These are phyloP conservation scores for Kalmusia sp. DNA, from an alignment of 2,329 filamentous ascomycete species.

Conservation along the genomic window DNA sequence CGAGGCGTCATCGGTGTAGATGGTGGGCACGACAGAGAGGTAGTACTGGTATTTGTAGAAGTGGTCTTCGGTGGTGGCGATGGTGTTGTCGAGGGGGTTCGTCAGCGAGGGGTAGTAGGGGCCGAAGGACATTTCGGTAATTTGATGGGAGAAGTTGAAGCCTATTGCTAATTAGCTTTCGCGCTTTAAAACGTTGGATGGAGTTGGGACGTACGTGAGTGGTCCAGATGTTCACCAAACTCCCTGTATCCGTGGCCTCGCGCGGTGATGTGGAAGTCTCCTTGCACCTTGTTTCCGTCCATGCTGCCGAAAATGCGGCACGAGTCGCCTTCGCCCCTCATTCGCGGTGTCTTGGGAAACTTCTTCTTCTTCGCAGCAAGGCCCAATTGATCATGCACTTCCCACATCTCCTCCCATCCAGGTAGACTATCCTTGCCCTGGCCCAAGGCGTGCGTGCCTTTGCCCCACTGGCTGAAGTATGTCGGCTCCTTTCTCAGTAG, in stretches of 20 bases:
- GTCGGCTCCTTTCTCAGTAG: constrained; percentile 79
- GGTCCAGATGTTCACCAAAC: constrained; percentile 80
- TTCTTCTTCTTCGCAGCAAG: constrained; percentile 71
- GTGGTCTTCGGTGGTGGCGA: constrained; percentile 73
- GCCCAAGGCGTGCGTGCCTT: constrained; percentile 62
- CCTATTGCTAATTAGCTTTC: constrained; percentile 56
- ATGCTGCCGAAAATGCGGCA: constrained; percentile 91
- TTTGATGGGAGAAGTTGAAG: constrained; percentile 98
- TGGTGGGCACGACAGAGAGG: constrained; percentile 90
- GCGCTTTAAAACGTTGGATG: background rate
- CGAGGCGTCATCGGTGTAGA: constrained; percentile 69
- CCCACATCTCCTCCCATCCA: constrained; percentile 72
- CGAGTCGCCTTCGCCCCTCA: constrained; percentile 69
- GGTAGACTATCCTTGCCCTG: constrained; percentile 35
- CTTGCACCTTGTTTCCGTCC: constrained; percentile 95
- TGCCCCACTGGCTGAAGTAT: constrained; percentile 81
- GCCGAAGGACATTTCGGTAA: constrained; percentile 95
- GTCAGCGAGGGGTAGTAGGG: constrained; percentile 93
- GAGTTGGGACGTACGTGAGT: constrained; percentile 67
- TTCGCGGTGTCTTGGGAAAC: constrained; percentile 75
- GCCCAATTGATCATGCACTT: constrained; percentile 89
- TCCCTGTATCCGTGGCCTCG: constrained; percentile 94
- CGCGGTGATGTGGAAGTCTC: constrained; percentile 97
- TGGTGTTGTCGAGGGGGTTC: constrained; percentile 93
- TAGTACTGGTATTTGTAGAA: constrained; percentile 99